Base-by-base conservation (phyloP, 139 green algal genomes). In the Chlorokybus atmophyticus region DNA sequence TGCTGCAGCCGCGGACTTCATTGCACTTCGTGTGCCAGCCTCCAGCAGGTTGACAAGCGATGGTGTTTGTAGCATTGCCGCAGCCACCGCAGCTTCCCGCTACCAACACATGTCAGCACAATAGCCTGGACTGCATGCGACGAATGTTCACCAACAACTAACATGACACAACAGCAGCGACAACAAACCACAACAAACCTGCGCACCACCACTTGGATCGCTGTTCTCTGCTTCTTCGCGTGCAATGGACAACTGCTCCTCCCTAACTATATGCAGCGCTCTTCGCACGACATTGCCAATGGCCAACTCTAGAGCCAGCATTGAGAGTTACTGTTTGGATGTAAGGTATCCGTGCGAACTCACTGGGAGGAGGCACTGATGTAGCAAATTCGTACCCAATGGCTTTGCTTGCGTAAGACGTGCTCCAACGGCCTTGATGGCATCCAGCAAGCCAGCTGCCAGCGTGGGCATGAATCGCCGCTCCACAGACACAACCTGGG, bases 221-320 rank as follows among this genome's bases (percentile, higher is more conserved):
- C n/a, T n/a, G n/a, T n/a, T n/a, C n/a, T n/a, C n/a, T n/a, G n/a
- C n/a, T n/a, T n/a, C n/a, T n/a, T 44, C 35, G 35, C 14, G 17
- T 7, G 55, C 4, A 19, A 61, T 23, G 31, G 50, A 6, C 10
- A n/a, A 41, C 19, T 67, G 60, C 66, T 96, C 87, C 55, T 96
- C 90, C 0, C 90, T 77, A 24, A 96, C 90, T 29, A 95, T 81
- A 50, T 94, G 81, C 74, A 97, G 68, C 8, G 95, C 82, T 2
- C 89, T 76, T 19, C 86, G 72, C 24, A 88, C 80, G 2, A 94
- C 83, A 73, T 96, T 96, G 60, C 89, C 89, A 5, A 94, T 83
- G 0, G 81, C 77, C 42, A 96, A 76, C 75, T 95, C 89, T 91
- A 77, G 62, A 64, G 10, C 5, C 44, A 23, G 10, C n/a, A 29